A percentile compares a stretch with the other conserved stretches of the same genome.
Conservation (phyloP, 371 early-diverging fungal genomes). For the Apophysomyces elegans region DNA sequence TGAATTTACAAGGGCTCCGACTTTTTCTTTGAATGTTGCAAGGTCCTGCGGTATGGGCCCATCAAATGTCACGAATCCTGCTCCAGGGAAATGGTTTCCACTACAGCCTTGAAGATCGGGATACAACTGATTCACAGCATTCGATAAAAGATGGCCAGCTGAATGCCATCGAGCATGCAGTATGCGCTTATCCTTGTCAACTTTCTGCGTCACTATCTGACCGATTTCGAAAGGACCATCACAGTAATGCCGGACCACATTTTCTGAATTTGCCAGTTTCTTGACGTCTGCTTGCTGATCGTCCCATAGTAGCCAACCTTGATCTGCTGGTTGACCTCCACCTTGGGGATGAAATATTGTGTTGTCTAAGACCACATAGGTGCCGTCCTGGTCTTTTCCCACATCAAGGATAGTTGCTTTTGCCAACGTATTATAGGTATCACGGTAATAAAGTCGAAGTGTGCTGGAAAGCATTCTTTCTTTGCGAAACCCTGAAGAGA, state of each 20-base stretch:
- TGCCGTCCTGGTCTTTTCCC: neutral
- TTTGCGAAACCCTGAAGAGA: too few species aligned
- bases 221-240: conserved; percentile 2
- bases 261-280: neutral
- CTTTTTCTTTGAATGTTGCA: neutral
- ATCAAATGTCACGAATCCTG: neutral
- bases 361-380: neutral
- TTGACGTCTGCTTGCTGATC: neutral
- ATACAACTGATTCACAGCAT: conserved; percentile 1
- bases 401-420: neutral
- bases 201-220: neutral
- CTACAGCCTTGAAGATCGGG: neutral
- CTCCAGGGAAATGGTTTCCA: neutral
- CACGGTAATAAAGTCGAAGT: neutral
- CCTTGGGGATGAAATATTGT: conserved; percentile 2
- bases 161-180: conserved; percentile 6
- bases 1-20: neutral
- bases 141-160: neutral
- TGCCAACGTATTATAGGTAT: neutral
- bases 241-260: neutral
- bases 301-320: neutral
- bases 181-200: neutral
- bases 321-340: neutral
- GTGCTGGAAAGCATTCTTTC: neutral
- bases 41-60: conserved; percentile 3